Percentiles rank a stretch among this genome's conserved stretches.
These are phyloP conservation scores for Lasiosphaeria miniovina DNA, from an alignment of 495 filamentous ascomycete species.

Conservation along the genomic window DNA sequence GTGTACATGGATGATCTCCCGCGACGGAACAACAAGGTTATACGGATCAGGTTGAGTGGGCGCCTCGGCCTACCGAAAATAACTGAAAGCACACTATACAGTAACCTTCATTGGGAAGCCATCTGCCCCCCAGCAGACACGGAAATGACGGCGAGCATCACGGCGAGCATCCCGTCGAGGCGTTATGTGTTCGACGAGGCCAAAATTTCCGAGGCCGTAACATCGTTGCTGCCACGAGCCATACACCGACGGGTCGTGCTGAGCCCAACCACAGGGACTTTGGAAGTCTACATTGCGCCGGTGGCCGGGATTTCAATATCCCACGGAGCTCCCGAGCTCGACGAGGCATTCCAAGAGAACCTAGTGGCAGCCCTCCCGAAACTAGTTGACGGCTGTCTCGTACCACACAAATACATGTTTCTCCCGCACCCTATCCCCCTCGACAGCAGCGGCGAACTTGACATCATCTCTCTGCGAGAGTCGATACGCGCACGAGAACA, in stretches of 20 bases:
- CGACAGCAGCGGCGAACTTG: not conserved
- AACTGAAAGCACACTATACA: not conserved
- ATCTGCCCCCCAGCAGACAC: not conserved
- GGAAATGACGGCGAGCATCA: not conserved
- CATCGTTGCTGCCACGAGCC: not conserved
- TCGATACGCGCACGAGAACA: not conserved
- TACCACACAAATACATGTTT: not conserved
- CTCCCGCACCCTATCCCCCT: not conserved
- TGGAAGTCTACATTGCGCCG: not conserved
- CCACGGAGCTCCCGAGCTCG: not conserved
- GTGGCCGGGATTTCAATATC: not conserved
- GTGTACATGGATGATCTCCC: slow-evolving; percentile 45
- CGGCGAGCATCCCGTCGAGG: not conserved
- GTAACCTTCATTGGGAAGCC: not conserved
- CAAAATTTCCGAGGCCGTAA: not conserved
- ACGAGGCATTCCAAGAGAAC: not conserved
- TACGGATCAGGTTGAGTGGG: slow-evolving; percentile 41
- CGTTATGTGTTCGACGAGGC: not conserved
- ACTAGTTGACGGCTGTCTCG: not conserved
- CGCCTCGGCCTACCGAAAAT: slow-evolving; percentile 32
- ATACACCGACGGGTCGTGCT: not conserved
- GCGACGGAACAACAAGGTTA: slow-evolving; percentile 43
- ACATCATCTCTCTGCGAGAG: not conserved
- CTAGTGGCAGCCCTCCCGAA: not conserved
- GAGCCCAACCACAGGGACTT: not conserved